phyloP scores from a whole-genome alignment of 2,329 filamentous ascomycete species.

The Aspergillus hortae region DNA sequence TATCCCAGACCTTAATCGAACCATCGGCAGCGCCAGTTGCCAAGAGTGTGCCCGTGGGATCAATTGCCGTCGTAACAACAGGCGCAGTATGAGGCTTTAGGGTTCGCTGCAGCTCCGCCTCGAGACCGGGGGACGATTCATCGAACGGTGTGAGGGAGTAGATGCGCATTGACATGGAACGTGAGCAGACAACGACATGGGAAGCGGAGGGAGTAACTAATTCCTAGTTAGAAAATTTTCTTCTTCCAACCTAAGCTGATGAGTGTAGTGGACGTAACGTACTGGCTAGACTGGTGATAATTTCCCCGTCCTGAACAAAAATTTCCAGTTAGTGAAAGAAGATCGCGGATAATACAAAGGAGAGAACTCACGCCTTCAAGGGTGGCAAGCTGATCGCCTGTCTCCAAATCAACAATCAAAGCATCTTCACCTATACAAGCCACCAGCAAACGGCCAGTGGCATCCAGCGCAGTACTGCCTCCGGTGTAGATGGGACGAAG shows the following conservation, averaged over 20 bases:
- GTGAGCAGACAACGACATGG: conserved; percentile 85
- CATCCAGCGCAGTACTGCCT: conserved; percentile 78
- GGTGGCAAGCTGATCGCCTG: conserved; percentile 74
- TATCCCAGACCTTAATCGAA: conserved; percentile 94
- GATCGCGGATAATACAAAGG: conserved; percentile 6
- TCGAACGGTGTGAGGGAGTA: conserved; percentile 66
- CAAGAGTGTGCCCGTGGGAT: conserved; percentile 81
- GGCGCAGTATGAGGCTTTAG: conserved; percentile 88
- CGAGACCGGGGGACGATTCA: conserved; percentile 55
- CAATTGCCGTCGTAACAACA: conserved; percentile 79
- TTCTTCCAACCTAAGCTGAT: not conserved
- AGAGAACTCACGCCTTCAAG: conserved; percentile 72
- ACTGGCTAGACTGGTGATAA: conserved; percentile 45
- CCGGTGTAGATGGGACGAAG: conserved; percentile 94
- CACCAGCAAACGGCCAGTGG: conserved; percentile 75
- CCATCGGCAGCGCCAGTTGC: conserved; percentile 93
- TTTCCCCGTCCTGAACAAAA: conserved; percentile 59
- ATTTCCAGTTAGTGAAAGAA: conserved; percentile 13
- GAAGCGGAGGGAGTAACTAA: conserved; percentile 82
- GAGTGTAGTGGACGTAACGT: conserved; percentile 16
- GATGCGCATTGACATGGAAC: conserved; percentile 93
- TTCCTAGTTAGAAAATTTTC: not conserved
- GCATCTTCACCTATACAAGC: conserved; percentile 91
- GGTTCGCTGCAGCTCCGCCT: conserved; percentile 68
- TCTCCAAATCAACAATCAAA: conserved; percentile 78